A percentile compares a stretch with the other conserved stretches of the same genome.
Evolutionary conservation across 164 flowering plant species (phyloP).

Genomic region (Houttuynia cordata): DNA sequence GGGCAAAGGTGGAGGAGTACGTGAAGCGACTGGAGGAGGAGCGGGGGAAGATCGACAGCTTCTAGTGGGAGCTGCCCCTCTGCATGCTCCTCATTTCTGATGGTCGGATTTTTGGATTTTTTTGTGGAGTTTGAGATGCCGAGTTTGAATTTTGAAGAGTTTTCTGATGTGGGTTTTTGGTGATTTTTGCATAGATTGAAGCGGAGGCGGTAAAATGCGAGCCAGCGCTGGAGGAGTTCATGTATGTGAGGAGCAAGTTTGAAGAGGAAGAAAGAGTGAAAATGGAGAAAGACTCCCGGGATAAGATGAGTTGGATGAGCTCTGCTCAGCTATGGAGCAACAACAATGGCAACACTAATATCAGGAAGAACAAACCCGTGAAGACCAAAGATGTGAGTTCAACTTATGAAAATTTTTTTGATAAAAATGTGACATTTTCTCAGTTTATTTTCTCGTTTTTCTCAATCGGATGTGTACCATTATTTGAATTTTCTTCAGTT

Average conservation of each 20-base stretch:
- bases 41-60: too few species aligned
- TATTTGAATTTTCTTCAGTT: background rate
- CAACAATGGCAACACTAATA: conserved; percentile 7
- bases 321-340: conserved; percentile 69
- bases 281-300: conserved; percentile 26
- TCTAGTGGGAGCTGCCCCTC: too few species aligned
- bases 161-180: too few species aligned
- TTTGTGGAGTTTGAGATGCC: too few species aligned
- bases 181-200: conserved; percentile 11
- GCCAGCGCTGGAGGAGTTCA: conserved; percentile 57
- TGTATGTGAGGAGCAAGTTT: conserved; percentile 20
- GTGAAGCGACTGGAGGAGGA: too few species aligned
- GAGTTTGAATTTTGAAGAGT: too few species aligned
- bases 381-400: conserved; percentile 7
- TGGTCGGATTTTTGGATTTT: too few species aligned
- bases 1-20: too few species aligned
- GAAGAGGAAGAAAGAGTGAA: conserved; percentile 10
- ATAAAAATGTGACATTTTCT: too few species aligned
- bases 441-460: too few species aligned
- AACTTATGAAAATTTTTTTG: background rate
- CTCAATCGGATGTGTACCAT: too few species aligned
- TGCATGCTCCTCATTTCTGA: too few species aligned
- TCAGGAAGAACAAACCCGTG: background rate
- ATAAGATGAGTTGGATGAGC: conserved; percentile 80
- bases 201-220: conserved; percentile 12